A percentile compares a stretch with the other conserved stretches of the same genome.
Evolutionary conservation across 1,139 yeast species (phyloP).

Genomic region (Yamadazyma spencermartinsiae): DNA sequence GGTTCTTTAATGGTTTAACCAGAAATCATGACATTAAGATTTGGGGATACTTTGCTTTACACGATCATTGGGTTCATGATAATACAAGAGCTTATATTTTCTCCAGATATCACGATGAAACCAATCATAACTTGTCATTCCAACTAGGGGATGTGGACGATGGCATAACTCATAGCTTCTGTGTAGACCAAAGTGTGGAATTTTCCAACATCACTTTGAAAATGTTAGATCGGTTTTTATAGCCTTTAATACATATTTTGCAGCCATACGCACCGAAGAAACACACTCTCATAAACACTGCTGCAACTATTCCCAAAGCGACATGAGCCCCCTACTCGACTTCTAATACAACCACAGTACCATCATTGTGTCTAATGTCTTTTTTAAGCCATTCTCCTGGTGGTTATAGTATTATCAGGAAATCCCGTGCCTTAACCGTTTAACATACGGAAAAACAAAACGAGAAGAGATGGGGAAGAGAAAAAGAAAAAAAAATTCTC

Average conservation of each 20-base stretch:
- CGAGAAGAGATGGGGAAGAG: neutral
- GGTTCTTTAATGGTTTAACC: slow-evolving; percentile 45
- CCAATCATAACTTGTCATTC: slow-evolving; percentile 30
- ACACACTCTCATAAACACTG: no score
- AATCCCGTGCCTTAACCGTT: slow-evolving; percentile 1
- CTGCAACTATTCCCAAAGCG: no score
- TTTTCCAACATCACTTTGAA: slow-evolving; percentile 45
- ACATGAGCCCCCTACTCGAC: no score
- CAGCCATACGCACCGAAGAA: neutral
- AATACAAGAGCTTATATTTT: slow-evolving; percentile 45
- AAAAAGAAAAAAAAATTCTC: neutral
- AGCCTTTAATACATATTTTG: neutral
- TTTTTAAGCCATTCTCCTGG: no score
- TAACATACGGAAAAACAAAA: neutral
- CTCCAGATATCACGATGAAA: slow-evolving; percentile 30
- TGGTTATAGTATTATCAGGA: no score
- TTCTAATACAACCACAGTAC: no score
- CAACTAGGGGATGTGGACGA: slow-evolving; percentile 25
- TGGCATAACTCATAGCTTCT: slow-evolving; percentile 55
- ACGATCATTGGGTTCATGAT: slow-evolving; percentile 64
- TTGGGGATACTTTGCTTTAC: slow-evolving; percentile 58
- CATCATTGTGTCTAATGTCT: neutral
- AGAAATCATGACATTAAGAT: slow-evolving; percentile 21
- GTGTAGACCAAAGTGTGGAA: slow-evolving; percentile 53
- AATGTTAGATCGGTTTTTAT: neutral